phyloP scores from a whole-genome alignment of 1,139 yeast species.

The Debaryomycetaceae sp. region DNA sequence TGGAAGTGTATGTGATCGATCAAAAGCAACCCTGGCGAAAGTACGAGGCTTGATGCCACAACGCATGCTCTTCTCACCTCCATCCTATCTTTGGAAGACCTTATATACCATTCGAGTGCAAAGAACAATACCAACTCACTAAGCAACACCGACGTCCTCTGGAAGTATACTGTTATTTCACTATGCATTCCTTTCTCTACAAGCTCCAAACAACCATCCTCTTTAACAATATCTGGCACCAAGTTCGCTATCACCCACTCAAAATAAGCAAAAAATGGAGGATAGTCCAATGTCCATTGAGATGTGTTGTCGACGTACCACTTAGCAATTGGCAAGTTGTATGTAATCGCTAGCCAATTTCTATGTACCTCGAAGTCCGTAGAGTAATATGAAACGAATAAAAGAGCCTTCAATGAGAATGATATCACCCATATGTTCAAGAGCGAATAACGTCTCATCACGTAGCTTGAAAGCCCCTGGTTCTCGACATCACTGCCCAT shows the following conservation, averaged over 20 bases:
- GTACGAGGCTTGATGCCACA: constrained; percentile 74
- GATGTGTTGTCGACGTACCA: constrained; percentile 88
- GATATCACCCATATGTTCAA: constrained; percentile 39
- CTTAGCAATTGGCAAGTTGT: constrained; percentile 64
- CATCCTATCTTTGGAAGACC: constrained; percentile 39
- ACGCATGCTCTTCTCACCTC: constrained; percentile 57
- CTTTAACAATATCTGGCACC: constrained; percentile 59
- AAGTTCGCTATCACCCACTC: constrained; percentile 75
- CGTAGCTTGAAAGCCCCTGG: background rate
- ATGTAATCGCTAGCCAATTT: constrained; percentile 92
- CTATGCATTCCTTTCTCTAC: constrained; percentile 67
- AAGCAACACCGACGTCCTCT: constrained; percentile 72
- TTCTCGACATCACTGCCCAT: background rate
- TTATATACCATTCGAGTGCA: constrained; percentile 69
- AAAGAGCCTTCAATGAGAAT: constrained; percentile 33
- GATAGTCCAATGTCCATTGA: constrained; percentile 96
- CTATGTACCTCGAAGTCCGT: constrained; percentile 98
- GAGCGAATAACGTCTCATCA: constrained; percentile 20
- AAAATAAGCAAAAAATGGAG: constrained; percentile 95
- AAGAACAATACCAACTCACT: constrained; percentile 72
- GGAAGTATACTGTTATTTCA: constrained; percentile 75
- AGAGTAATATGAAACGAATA: constrained; percentile 57
- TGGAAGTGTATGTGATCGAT: constrained; percentile 95
- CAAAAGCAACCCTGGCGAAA: constrained; percentile 85
- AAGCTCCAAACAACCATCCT: constrained; percentile 79